phyloP scores from a whole-genome alignment of 352 stramenopile genomes.

The Phytophthora uliginosa region DNA sequence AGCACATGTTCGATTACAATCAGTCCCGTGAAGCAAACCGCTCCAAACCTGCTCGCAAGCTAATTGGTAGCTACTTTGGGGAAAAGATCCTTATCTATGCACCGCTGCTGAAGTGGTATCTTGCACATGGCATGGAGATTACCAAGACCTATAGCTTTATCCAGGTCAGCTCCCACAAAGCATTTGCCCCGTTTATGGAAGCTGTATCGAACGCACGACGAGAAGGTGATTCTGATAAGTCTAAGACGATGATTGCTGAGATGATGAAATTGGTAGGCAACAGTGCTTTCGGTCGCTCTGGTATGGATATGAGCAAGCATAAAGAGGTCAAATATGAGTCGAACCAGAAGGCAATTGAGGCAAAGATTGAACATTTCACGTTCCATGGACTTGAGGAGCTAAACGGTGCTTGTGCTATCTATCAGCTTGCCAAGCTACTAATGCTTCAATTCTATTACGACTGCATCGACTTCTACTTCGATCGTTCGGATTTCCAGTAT shows the following conservation, averaged over 20 bases:
- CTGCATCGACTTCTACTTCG: too few relatives aligned
- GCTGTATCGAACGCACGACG: slow-evolving; percentile 37
- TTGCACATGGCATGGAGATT: slow-evolving; percentile 36
- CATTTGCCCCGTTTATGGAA: slow-evolving; percentile 33
- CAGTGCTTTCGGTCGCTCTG: too few relatives aligned
- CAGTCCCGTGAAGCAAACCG: slow-evolving; percentile 12
- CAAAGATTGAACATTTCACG: too few relatives aligned
- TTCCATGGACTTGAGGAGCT: too few relatives aligned
- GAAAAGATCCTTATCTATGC: slow-evolving; percentile 46
- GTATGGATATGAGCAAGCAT: too few relatives aligned
- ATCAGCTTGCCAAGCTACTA: too few relatives aligned
- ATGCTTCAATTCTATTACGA: too few relatives aligned
- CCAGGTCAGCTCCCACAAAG: slow-evolving; percentile 15
- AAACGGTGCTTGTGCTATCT: too few relatives aligned
- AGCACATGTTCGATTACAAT: background rate
- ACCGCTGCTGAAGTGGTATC: slow-evolving; percentile 47
- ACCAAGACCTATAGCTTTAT: slow-evolving; percentile 41
- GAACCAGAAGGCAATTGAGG: too few relatives aligned
- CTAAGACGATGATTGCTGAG: slow-evolving; percentile 25
- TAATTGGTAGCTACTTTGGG: slow-evolving; percentile 46
- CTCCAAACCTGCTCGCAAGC: slow-evolving; percentile 19
- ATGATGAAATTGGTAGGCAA: too few relatives aligned
- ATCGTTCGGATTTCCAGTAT: background rate
- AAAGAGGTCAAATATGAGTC: too few relatives aligned
- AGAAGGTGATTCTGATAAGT: slow-evolving; percentile 32